A percentile compares a stretch with the other conserved stretches of the same genome.
phyloP scores from a whole-genome alignment of 306 rosid genomes.

The Rosa persica region DNA sequence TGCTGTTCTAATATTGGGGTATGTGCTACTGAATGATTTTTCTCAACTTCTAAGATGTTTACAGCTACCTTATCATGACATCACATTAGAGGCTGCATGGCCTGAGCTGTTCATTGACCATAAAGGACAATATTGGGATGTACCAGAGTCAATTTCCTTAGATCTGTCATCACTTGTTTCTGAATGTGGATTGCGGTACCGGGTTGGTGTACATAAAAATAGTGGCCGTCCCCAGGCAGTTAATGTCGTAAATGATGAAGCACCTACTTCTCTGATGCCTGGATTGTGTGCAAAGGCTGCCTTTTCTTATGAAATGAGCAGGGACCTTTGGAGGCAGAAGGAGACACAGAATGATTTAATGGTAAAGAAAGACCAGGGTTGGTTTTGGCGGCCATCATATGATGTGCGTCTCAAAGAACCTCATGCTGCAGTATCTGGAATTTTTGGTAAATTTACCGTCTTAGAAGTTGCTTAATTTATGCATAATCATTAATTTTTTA shows the following conservation, averaged over 20 bases:
- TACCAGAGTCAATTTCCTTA: constrained; percentile 70
- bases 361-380: constrained; percentile 22
- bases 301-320: constrained; percentile 57
- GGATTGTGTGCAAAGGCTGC: constrained; percentile 86
- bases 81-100: constrained; percentile 85
- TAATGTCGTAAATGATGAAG: constrained; percentile 36
- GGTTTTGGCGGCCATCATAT: constrained; percentile 47
- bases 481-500: neutral
- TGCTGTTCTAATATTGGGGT: constrained; percentile 10
- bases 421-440: constrained; percentile 74
- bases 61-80: constrained; percentile 81
- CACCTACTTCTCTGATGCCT: constrained; percentile 61
- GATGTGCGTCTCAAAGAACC: constrained; percentile 69
- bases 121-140: constrained; percentile 91
- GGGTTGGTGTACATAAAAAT: constrained; percentile 70
- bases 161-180: constrained; percentile 66
- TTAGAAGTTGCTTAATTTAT: neutral
- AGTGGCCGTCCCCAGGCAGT: constrained; percentile 60
- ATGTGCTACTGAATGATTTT: constrained; percentile 15
- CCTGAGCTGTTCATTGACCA: constrained; percentile 84
- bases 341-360: constrained; percentile 29
- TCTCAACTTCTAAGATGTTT: constrained; percentile 24
- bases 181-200: constrained; percentile 70
- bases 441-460: constrained; percentile 51
- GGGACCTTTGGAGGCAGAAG: constrained; percentile 61